A percentile compares a stretch with the other conserved stretches of the same genome.
phyloP scores from a whole-genome alignment of 108 stramenopile genomes.

The Conticribra weissflogii region DNA sequence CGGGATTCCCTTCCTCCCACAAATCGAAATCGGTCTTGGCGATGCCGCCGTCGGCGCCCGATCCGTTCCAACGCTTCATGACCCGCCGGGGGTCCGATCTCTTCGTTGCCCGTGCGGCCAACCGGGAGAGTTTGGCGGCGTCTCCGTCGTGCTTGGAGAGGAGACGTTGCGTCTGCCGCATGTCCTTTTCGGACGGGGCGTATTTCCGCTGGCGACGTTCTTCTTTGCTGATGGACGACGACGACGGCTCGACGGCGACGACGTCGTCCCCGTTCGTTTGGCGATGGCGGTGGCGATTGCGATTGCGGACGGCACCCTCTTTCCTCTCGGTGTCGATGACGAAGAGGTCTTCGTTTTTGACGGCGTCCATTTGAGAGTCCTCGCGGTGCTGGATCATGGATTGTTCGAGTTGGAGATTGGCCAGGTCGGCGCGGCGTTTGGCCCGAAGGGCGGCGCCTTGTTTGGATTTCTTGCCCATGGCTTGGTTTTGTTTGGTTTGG shows the following conservation, averaged over 20 bases:
- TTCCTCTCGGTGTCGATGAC: constrained; percentile 69
- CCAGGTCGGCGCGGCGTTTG: constrained; percentile 60
- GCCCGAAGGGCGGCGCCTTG: constrained; percentile 68
- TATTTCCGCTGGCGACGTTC: constrained; percentile 35
- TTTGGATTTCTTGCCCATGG: constrained; percentile 71
- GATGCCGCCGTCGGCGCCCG: constrained; percentile 46
- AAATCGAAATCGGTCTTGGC: constrained; percentile 64
- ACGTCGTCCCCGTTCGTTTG: constrained; percentile 25
- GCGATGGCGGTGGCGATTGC: constrained; percentile 32
- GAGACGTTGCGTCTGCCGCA: constrained; percentile 58
- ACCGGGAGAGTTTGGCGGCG: constrained; percentile 27
- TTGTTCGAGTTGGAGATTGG: constrained; percentile 56
- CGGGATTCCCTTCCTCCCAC: too few relatives aligned
- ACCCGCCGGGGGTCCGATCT: constrained; percentile 37
- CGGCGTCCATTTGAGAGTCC: constrained; percentile 42
- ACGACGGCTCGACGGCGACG: constrained; percentile 18
- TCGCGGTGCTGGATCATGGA: constrained; percentile 52
- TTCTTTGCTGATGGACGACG: constrained; percentile 13
- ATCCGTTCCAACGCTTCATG: too few relatives aligned
- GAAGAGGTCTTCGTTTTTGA: constrained; percentile 77
- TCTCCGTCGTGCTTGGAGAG: constrained; percentile 50
- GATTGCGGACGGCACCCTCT: constrained; percentile 5
- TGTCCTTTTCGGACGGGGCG: constrained; percentile 58
- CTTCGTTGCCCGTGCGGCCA: constrained; percentile 44
- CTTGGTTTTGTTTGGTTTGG: too few relatives aligned